Evolutionary conservation across 805 yeast species (phyloP).

Genomic region (Candida andamanensis): DNA sequence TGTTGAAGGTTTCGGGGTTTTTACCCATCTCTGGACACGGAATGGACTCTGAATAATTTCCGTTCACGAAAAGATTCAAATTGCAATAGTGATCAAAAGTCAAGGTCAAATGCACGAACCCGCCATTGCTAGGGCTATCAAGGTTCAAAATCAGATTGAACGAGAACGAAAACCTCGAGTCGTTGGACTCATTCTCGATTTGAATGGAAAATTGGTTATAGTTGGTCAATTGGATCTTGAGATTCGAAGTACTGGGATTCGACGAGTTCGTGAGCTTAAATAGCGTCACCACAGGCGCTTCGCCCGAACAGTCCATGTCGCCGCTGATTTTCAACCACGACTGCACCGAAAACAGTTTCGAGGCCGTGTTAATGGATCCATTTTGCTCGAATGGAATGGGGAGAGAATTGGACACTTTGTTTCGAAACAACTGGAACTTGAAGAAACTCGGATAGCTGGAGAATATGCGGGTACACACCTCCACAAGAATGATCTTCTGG

Average conservation of each 20-base stretch:
- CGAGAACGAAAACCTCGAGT: conserved; percentile 24
- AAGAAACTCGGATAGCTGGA: conserved; percentile 21
- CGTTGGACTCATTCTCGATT: conserved; percentile 17
- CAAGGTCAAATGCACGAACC: conserved; percentile 28
- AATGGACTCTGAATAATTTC: conserved; percentile 42
- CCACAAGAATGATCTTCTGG: conserved; percentile 15
- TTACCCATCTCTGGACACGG: conserved; percentile 32
- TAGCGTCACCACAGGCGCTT: conserved; percentile 1
- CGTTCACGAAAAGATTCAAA: conserved; percentile 45
- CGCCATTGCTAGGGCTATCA: conserved; percentile 13
- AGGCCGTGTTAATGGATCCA: conserved; percentile 3
- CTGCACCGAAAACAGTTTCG: conserved; percentile 25
- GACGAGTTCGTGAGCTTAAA: conserved; percentile 21
- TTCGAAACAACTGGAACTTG: conserved; percentile 23
- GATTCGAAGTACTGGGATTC: conserved; percentile 16
- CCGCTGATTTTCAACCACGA: conserved; percentile 35
- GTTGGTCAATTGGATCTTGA: conserved; percentile 25
- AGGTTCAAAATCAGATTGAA: conserved; percentile 26
- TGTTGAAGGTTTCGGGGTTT: conserved; percentile 27
- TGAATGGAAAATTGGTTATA: conserved; percentile 28
- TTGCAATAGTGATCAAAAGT: conserved; percentile 34
- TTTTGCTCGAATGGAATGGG: conserved; percentile 18
- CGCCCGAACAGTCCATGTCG: conserved; percentile 10
- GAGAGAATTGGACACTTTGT: conserved; percentile 12
- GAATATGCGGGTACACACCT: conserved; percentile 19